Conservation (phyloP, 352 stramenopile species). For the Phytophthora crassamura region DNA sequence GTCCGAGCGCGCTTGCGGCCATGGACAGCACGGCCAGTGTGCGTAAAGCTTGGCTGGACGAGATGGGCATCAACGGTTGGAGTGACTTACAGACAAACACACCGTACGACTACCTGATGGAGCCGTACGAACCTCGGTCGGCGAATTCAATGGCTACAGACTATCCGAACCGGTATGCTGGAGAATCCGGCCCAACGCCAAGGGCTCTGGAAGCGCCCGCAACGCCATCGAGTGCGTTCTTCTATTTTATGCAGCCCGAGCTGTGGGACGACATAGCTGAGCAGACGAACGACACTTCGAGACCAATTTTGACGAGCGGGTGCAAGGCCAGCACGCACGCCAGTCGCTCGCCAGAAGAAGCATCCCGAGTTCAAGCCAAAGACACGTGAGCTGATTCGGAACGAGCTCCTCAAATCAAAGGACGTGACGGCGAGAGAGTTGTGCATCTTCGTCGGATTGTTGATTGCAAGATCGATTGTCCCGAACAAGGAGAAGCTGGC, state of each 20-base stretch:
- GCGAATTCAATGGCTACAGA: neutral
- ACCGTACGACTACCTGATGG: slow-evolving; percentile 15
- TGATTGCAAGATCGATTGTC: neutral
- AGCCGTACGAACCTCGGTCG: slow-evolving; percentile 5
- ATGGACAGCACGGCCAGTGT: neutral
- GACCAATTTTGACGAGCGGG: neutral
- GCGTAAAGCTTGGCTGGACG: neutral
- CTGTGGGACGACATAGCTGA: neutral
- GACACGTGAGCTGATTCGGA: neutral
- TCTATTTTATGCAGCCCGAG: neutral
- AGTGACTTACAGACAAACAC: slow-evolving; percentile 1
- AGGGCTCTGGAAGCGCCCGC: neutral
- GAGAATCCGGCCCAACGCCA: neutral
- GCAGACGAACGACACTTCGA: neutral
- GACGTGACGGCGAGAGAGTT: neutral
- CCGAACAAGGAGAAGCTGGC: slow-evolving; percentile 5
- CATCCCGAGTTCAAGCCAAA: neutral
- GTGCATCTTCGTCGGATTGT: neutral
- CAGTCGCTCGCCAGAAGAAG: neutral
- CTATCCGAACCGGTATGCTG: slow-evolving; percentile 5
- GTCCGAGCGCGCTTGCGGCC: neutral
- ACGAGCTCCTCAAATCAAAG: neutral
- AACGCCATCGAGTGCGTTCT: slow-evolving; percentile 9
- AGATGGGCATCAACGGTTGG: neutral
- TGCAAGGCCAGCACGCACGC: neutral